Base-by-base conservation (phyloP, 768 basidiomycete genomes). In the Suillus subluteus region DNA sequence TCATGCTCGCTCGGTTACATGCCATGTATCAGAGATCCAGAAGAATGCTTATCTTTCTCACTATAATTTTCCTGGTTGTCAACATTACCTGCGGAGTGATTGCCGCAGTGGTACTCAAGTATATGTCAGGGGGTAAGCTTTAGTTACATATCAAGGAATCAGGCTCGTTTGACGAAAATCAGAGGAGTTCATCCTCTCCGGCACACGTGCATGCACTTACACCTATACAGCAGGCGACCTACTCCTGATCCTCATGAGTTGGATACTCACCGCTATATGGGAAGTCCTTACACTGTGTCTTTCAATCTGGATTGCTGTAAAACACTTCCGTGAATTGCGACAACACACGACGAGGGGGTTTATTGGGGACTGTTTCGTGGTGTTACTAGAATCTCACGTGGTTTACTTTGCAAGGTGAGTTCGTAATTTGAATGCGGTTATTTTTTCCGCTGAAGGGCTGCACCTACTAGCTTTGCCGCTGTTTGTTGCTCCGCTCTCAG, bases 361-460 rank as follows among this genome's bases (percentile, higher is more conserved):
- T 9, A 8, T 56, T 4, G 21, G 21, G n/a, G 56, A 58, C 37
- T 58, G 35, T 15, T 58, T 58, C 56, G 15, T 0, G 7, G 13
- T 58, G 35, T 16, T 58, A 9, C 0, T 58, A 23, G 4, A 58
- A 15, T 38, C 21, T 9, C 56, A 38, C 16, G 6, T 38, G 7
- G 6, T 38, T 58, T 58, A 58, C n/a, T 58, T 58, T 38, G 37
- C 56, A 38, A 58, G 56, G 56, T 58, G 3, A n/a, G 37, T 13
- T 58, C 21, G n/a, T 38, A 38, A 15, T 37, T 56, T 58, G n/a
- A 38, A 23, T 16, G 56, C 7, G 37, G n/a, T 23, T 38, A 5
- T 38, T 6, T 38, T n/a, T 15, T 18, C n/a, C 3, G 37, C 37
- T 58, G 7, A 58, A 38, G 1, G n/a, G n/a, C n/a, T 7, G n/a